phyloP scores from a whole-genome alignment of 1,284 basidiomycete species.

The Sphaerobolus stellatus region DNA sequence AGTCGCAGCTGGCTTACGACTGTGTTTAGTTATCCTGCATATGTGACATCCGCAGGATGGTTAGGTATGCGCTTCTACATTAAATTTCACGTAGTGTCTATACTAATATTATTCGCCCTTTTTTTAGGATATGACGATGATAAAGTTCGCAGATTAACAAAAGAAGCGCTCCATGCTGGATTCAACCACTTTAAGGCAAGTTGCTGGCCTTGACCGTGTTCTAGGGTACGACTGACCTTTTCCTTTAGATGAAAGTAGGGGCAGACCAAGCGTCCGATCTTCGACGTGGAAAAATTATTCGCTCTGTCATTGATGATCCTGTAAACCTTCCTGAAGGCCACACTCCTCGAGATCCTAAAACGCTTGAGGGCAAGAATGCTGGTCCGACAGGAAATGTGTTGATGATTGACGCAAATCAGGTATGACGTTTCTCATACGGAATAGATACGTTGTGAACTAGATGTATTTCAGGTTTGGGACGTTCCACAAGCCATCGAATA shows the following conservation, averaged over 20 bases:
- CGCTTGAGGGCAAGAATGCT: conserved; percentile 84
- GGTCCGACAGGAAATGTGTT: conserved; percentile 90
- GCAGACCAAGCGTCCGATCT: conserved; percentile 80
- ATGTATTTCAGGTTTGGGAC: conserved; percentile 72
- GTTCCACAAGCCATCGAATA: conserved; percentile 92
- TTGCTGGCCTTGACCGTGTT: neutral
- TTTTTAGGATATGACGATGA: conserved; percentile 76
- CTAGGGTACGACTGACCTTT: neutral
- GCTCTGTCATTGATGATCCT: conserved; percentile 92
- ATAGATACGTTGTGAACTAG: neutral
- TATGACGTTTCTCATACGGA: conserved; percentile 4
- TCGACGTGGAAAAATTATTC: conserved; percentile 83
- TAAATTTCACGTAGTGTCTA: neutral
- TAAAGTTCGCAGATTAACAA: conserved; percentile 84
- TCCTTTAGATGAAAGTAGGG: conserved; percentile 83
- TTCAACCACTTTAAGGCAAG: conserved; percentile 89
- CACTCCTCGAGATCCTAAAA: conserved; percentile 60
- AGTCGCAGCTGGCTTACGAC: neutral
- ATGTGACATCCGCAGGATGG: conserved; percentile 94
- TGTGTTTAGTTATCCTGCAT: conserved; percentile 78
- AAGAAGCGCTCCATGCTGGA: conserved; percentile 79
- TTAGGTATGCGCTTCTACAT: conserved; percentile 46
- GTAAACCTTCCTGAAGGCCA: conserved; percentile 59
- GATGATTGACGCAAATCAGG: conserved; percentile 96
- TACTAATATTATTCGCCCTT: neutral